phyloP scores from a whole-genome alignment of 331 rosid species.

The Pyracantha coccinea region DNA sequence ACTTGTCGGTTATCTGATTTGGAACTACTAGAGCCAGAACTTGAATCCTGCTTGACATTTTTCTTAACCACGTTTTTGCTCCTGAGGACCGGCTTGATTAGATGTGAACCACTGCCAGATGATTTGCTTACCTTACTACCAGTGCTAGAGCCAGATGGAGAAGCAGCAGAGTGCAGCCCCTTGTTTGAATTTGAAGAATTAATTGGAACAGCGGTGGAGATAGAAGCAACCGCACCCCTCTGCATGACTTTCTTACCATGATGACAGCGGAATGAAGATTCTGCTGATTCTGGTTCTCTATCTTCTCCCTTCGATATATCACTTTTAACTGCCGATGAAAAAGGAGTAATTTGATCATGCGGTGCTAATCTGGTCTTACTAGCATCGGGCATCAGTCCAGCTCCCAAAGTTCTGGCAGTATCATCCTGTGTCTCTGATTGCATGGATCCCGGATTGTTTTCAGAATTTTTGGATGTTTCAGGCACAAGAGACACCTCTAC shows the following conservation, averaged over 20 bases:
- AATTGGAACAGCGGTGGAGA: slow-evolving; percentile 29
- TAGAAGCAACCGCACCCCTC: slow-evolving; percentile 27
- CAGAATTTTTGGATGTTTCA: slow-evolving; percentile 38
- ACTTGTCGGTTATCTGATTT: slow-evolving; percentile 19
- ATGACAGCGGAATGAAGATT: slow-evolving; percentile 21
- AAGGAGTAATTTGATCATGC: slow-evolving; percentile 39
- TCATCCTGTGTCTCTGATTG: slow-evolving; percentile 28
- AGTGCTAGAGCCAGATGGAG: slow-evolving; percentile 37
- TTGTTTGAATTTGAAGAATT: slow-evolving; percentile 27
- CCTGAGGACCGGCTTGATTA: slow-evolving; percentile 50
- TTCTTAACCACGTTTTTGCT: slow-evolving; percentile 57
- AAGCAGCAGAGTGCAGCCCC: slow-evolving; percentile 32
- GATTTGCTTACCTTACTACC: slow-evolving; percentile 46
- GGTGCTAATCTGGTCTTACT: slow-evolving; percentile 27
- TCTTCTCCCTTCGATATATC: slow-evolving; percentile 19
- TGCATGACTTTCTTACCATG: slow-evolving; percentile 24
- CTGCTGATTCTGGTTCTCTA: slow-evolving; percentile 26
- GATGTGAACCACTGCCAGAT: slow-evolving; percentile 41
- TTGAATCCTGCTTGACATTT: slow-evolving; percentile 40
- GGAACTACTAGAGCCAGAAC: slow-evolving; percentile 35
- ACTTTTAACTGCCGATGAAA: slow-evolving; percentile 27
- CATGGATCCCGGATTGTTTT: slow-evolving; percentile 24
- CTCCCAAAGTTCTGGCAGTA: slow-evolving; percentile 24
- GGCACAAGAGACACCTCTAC: slow-evolving; percentile 83
- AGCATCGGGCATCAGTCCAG: slow-evolving; percentile 18